These are phyloP conservation scores for Eimeria sp. DNA, from an alignment of 169 alveolate genomes.

Conservation along the genomic window DNA sequence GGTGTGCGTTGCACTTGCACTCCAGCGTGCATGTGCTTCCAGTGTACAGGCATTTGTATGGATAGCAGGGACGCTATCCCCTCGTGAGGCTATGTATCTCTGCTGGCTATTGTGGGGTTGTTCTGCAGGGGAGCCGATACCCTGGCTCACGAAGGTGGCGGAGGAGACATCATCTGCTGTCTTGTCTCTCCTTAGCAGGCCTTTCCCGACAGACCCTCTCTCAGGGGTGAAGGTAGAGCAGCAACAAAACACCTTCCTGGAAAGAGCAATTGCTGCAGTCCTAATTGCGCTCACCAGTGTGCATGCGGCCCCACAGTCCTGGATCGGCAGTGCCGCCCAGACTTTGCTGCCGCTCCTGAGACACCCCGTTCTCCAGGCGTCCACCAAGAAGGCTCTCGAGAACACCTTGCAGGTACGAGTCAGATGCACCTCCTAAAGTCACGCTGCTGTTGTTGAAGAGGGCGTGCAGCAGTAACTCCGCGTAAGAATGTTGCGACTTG, in stretches of 20 bases:
- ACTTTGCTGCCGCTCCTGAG: conserved; percentile 71
- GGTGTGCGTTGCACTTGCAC: background rate
- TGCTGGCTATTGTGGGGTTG: background rate
- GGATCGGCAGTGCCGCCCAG: conserved; percentile 84
- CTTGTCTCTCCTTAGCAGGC: conserved; percentile 53
- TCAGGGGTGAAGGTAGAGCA: background rate
- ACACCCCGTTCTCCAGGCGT: conserved; percentile 45
- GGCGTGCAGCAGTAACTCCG: background rate
- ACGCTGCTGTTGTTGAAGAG: background rate
- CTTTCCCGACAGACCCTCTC: conserved; percentile 7
- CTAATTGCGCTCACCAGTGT: conserved; percentile 75
- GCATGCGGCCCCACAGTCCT: conserved; percentile 80
- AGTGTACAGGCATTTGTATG: background rate
- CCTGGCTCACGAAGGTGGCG: conserved; percentile 73
- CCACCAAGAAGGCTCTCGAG: conserved; percentile 52
- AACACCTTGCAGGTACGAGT: conserved; percentile 50
- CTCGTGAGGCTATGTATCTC: background rate
- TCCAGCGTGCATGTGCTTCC: too few species aligned
- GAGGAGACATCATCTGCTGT: conserved; percentile 48
- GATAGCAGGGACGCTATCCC: too few species aligned
- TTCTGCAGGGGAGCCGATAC: conserved; percentile 67
- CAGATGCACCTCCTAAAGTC: background rate
- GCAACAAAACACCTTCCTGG: background rate
- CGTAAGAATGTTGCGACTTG: background rate
- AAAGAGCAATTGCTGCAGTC: conserved; percentile 28